Evolutionary conservation across 805 yeast species (phyloP).

Genomic region (Candida easanensis): DNA sequence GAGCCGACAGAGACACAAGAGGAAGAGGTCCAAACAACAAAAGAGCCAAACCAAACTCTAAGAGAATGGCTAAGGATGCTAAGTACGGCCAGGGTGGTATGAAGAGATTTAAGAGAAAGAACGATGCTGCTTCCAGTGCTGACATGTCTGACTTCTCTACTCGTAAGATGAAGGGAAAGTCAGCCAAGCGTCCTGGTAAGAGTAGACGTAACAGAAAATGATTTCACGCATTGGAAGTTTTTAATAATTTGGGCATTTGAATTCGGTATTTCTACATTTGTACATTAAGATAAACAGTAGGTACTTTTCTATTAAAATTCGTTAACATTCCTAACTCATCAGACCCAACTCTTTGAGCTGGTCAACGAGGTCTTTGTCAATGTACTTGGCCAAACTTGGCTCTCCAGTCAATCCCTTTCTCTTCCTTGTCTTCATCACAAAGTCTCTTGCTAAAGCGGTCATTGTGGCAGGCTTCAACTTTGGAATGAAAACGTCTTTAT

Average conservation of each 20-base stretch:
- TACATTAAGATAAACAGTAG: background rate
- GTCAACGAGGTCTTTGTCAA: slow-evolving; percentile 57
- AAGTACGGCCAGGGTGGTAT: slow-evolving; percentile 79
- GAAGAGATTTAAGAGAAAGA: slow-evolving; percentile 69
- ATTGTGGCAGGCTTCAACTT: slow-evolving; percentile 73
- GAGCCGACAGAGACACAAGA: slow-evolving; percentile 28
- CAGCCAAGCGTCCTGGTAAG: slow-evolving; percentile 51
- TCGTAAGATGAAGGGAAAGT: slow-evolving; percentile 49
- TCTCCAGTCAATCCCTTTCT: slow-evolving; percentile 83
- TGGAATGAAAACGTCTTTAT: slow-evolving; percentile 58
- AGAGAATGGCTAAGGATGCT: slow-evolving; percentile 67
- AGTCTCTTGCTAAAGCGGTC: slow-evolving; percentile 77
- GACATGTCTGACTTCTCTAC: slow-evolving; percentile 59
- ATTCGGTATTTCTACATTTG: background rate
- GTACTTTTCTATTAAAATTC: background rate
- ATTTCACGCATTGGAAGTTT: slow-evolving; percentile 1
- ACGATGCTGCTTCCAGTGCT: slow-evolving; percentile 68
- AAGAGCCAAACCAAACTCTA: slow-evolving; percentile 57
- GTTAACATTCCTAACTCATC: too few species aligned
- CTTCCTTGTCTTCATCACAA: slow-evolving; percentile 81
- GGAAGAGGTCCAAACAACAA: slow-evolving; percentile 33
- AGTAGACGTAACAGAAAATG: slow-evolving; percentile 39
- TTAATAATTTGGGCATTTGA: background rate
- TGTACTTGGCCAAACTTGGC: slow-evolving; percentile 61
- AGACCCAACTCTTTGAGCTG: slow-evolving; percentile 52